phyloP scores from a whole-genome alignment of 1,139 yeast genomes.

The Blastobotrys apis region DNA sequence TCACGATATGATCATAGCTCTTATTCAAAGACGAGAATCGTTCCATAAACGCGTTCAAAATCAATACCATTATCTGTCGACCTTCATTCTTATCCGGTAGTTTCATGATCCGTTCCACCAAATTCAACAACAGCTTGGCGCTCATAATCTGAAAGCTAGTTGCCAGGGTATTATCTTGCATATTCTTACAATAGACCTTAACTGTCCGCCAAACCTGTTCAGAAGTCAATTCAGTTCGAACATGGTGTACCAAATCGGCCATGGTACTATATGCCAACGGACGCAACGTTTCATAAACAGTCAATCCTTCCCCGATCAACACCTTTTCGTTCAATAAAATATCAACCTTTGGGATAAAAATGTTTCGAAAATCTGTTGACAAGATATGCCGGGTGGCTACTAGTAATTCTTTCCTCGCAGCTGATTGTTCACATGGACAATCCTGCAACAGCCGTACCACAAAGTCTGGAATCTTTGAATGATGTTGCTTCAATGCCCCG shows the following conservation, averaged over 20 bases:
- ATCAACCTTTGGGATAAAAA: slow-evolving; percentile 84
- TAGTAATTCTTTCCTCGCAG: slow-evolving; percentile 85
- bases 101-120: slow-evolving; percentile 84
- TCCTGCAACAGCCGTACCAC: slow-evolving; percentile 84
- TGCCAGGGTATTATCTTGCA: slow-evolving; percentile 79
- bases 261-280: slow-evolving; percentile 95
- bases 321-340: slow-evolving; percentile 80
- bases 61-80: slow-evolving; percentile 58
- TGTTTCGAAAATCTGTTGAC: slow-evolving; percentile 77
- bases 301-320: slow-evolving; percentile 86
- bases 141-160: slow-evolving; percentile 95
- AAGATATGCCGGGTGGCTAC: slow-evolving; percentile 94
- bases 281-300: slow-evolving; percentile 76
- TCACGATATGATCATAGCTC: slow-evolving; percentile 63
- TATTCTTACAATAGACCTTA: slow-evolving; percentile 69
- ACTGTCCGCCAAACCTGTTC: slow-evolving; percentile 88
- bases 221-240: slow-evolving; percentile 77
- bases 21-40: slow-evolving; percentile 73
- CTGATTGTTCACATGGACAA: slow-evolving; percentile 93
- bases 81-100: slow-evolving; percentile 82
- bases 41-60: slow-evolving; percentile 83
- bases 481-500: slow-evolving; percentile 58
- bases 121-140: slow-evolving; percentile 79
- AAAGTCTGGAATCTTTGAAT: slow-evolving; percentile 74
- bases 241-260: slow-evolving; percentile 93